Percentiles rank a stretch among this genome's conserved stretches.
Evolutionary conservation across 805 yeast species (phyloP).

Genomic region (Candida schatavii): DNA sequence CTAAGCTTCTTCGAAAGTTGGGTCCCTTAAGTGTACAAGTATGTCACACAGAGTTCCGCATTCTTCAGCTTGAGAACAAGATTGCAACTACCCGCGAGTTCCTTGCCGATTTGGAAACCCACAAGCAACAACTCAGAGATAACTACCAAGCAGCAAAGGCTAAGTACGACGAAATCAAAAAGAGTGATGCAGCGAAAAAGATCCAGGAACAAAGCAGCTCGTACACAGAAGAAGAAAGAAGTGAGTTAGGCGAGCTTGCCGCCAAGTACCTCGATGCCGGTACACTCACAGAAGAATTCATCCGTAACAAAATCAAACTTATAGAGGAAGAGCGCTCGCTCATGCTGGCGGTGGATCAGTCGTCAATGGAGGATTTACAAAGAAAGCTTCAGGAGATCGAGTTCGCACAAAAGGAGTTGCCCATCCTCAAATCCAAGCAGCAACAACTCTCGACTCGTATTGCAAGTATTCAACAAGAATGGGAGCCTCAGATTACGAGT

Average conservation of each 20-base stretch:
- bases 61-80: slow-evolving; percentile 19
- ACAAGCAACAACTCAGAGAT: slow-evolving; percentile 22
- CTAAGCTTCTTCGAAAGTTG: slow-evolving; percentile 21
- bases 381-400: slow-evolving; percentile 31
- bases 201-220: slow-evolving; percentile 31
- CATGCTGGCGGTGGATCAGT: slow-evolving; percentile 35
- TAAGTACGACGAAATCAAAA: slow-evolving; percentile 37
- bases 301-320: slow-evolving; percentile 40
- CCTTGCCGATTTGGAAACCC: slow-evolving; percentile 22
- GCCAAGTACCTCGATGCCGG: slow-evolving; percentile 29
- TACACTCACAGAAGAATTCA: slow-evolving; percentile 34
- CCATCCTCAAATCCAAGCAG: slow-evolving; percentile 26
- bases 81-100: slow-evolving; percentile 21
- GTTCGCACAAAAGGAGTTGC: slow-evolving; percentile 36
- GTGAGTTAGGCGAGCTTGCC: slow-evolving; percentile 38
- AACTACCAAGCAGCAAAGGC: slow-evolving; percentile 33
- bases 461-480: slow-evolving; percentile 33
- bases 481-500: slow-evolving; percentile 62
- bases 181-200: slow-evolving; percentile 37
- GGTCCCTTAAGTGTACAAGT: slow-evolving; percentile 13
- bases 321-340: slow-evolving; percentile 46
- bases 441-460: slow-evolving; percentile 34
- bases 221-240: slow-evolving; percentile 40
- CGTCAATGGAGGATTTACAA: slow-evolving; percentile 39
- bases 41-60: slow-evolving; percentile 12